Evolutionary conservation across 2,329 filamentous ascomycete species (phyloP), one percentile per base, ranked within the genome.

Genomic region (Xylariaceae sp.): DNA sequence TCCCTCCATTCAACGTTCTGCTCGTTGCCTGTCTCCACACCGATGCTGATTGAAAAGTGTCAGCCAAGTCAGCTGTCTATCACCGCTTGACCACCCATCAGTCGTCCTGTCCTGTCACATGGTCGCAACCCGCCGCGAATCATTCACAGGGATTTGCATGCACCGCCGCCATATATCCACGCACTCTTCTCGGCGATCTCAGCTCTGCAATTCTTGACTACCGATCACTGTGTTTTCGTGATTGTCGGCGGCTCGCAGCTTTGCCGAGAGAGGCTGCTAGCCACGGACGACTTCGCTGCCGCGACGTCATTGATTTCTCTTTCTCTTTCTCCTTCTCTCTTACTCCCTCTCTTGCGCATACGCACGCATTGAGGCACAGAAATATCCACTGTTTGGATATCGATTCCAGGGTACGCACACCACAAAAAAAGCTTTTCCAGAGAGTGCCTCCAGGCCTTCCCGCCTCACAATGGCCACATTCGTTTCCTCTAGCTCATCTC

Each of bases 401-500:
- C 62, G 58, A 59, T 48, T 44, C 61, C 62, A 65, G 62, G 71
- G 70, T 72, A 71, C 67, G 71, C 71, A 69, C 64, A 60, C 51
- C 62, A 65, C 23, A 30, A 30, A 30, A 57, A 44, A 55, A 45
- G 13, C 11, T 45, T 45, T 45, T 45, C n/a, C 5, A 13, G 56
- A 49, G 55, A 57, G 57, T 5, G 37, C 64, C 60, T 63, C 57
- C 66, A 68, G 72, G 70, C 68, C 70, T 70, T 68, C 64, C 65
- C 67, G 70, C 55, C 73, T 70, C 65, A 72, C 69, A 65, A 81
- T 79, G 77, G 77, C 78, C 67, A 77, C 80, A 68, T 78, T 82
- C 71, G 82, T 85, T 79, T 82, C 82, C 70, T 77, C 81, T 66
- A 77, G 78, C 64, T 80, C 82, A 66, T 81, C 82, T 66, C 77